Base-by-base conservation (phyloP, 2,329 filamentous ascomycete genomes). In the Penicillium decumbens region DNA sequence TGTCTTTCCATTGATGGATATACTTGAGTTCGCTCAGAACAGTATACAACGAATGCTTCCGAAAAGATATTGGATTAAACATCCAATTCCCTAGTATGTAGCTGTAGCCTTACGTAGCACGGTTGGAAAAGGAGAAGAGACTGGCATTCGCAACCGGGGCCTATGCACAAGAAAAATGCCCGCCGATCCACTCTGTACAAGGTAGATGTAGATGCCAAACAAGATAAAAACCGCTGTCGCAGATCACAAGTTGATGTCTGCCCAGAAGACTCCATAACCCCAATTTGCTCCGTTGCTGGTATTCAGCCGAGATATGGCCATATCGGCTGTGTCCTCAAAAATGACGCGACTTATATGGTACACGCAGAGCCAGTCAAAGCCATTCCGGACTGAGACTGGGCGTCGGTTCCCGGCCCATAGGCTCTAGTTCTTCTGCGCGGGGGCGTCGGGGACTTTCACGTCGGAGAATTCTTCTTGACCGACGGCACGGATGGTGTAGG, bases 401-500 rank as follows among this genome's bases (percentile, higher is more conserved):
- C 20, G 4, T 29, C 35, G 35, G 33, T 6, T 18, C 32, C 15
- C 24, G 33, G 29, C 29, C 32, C 23, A 8, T 41, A 9, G 20
- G 29, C 25, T 44, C 42, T 56, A 64, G 59, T 68, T 60, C 51
- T 68, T 59, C 53, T 66, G 45, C 49, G 44, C 59, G 41, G 88
- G 85, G 45, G 80, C 77, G 67, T 89, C 87, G 25, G 93, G 93
- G 32, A 97, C 85, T 67, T 89, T 85, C 62, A 97, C 91, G 68
- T 98, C 93, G 50, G 91, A 88, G 75, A 98, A 98, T 59, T 96
- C 89, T 71, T 97, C 93, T 73, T 97, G 93, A 38, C 92, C 89
- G 65, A 98, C 88, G 47, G 89, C 89, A 58, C 78, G 81, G 67
- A 98, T 86, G 37, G 85, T 88, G 69, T 81, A 88, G 47, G 79